These are phyloP conservation scores for Lepidium didymum DNA, from an alignment of 345 rosid species.

Conservation along the genomic window DNA sequence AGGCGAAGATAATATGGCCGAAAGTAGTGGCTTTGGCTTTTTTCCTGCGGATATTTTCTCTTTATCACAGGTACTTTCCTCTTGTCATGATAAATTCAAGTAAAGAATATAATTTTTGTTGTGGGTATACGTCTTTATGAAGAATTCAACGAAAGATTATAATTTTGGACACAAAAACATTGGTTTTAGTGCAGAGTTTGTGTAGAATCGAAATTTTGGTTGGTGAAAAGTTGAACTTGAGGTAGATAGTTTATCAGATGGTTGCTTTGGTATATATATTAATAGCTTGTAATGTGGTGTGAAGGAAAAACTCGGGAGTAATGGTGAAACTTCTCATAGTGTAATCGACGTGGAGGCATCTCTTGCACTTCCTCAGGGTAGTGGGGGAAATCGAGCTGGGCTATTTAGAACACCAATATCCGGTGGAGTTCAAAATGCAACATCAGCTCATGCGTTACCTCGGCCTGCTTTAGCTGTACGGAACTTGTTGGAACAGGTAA, in stretches of 20 bases:
- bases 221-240: conserved; percentile 2
- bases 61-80: conserved; percentile 41
- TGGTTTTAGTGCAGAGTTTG: background rate
- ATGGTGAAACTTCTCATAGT: conserved; percentile 32
- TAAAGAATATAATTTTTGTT: background rate
- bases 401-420: conserved; percentile 96
- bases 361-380: conserved; percentile 38
- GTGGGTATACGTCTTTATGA: background rate
- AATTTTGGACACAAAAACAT: background rate
- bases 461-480: conserved; percentile 96
- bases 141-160: background rate
- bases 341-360: conserved; percentile 44
- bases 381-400: conserved; percentile 83
- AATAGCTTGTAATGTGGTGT: conserved; percentile 36
- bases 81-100: background rate
- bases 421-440: conserved; percentile 98
- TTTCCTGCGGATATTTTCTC: conserved; percentile 44
- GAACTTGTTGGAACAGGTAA: conserved; percentile 94
- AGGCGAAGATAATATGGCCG: conserved; percentile 36
- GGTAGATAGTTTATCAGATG: conserved; percentile 19
- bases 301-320: conserved; percentile 47
- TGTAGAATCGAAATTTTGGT: conserved; percentile 3
- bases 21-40: conserved; percentile 33
- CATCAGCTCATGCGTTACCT: conserved; percentile 94
- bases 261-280: conserved; percentile 28